These are phyloP conservation scores for Tolypocladium guangdongense DNA, from an alignment of 2,329 filamentous ascomycete species.

Conservation along the genomic window DNA sequence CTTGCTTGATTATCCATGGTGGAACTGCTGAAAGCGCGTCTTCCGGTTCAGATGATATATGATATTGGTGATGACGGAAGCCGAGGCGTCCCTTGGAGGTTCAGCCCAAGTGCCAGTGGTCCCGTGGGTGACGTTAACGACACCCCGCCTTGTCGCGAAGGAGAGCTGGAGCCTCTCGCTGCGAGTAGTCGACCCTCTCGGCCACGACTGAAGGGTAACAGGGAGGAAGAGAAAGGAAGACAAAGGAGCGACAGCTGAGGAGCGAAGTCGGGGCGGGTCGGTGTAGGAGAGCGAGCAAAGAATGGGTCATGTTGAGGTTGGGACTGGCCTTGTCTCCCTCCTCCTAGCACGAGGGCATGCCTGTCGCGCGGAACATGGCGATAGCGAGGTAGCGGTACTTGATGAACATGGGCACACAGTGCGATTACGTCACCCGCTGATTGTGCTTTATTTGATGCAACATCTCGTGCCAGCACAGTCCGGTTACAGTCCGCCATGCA, in stretches of 20 bases:
- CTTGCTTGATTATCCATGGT: slow-evolving; percentile 16
- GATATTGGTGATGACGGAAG: not conserved
- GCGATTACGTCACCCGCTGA: not conserved
- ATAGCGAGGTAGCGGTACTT: not conserved
- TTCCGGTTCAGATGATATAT: not conserved
- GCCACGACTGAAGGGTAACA: not conserved
- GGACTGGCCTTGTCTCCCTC: not conserved
- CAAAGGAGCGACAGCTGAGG: not conserved
- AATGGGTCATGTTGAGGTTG: not conserved
- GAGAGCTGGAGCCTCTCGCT: not conserved
- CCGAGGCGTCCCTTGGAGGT: not conserved
- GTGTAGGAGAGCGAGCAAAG: not conserved
- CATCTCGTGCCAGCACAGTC: no score
- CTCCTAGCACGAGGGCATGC: not conserved
- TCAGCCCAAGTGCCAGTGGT: not conserved
- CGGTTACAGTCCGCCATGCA: no score
- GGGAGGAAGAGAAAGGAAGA: not conserved
- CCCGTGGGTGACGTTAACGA: not conserved
- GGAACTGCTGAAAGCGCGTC: not conserved
- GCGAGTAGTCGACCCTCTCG: not conserved
- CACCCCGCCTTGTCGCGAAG: not conserved
- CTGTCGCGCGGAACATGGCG: not conserved
- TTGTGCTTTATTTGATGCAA: no score
- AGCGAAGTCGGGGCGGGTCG: not conserved
- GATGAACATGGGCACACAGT: not conserved